Percentiles rank a stretch among this genome's conserved stretches.
Conservation (phyloP, 2,329 filamentous ascomycete genomes). For the Microcera coccophila region DNA sequence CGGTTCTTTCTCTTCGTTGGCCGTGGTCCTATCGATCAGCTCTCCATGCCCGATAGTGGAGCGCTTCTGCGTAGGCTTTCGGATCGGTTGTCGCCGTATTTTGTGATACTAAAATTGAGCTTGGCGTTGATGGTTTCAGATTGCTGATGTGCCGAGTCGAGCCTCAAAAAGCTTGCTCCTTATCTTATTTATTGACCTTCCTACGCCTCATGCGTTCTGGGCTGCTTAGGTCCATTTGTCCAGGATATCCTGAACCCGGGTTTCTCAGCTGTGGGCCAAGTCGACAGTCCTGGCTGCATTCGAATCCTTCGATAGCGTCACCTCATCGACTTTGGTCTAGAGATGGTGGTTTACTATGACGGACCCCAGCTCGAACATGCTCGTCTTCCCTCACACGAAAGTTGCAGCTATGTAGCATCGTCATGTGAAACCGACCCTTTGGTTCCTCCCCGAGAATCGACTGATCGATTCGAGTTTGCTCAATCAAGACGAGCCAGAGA, state of each 20-base stretch:
- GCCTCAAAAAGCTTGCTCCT: neutral
- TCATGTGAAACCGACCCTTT: constrained; percentile 7
- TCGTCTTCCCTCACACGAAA: constrained; percentile 11
- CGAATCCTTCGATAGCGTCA: constrained; percentile 15
- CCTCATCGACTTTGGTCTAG: constrained; percentile 17
- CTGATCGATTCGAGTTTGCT: constrained; percentile 2
- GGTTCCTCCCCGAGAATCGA: constrained; percentile 3
- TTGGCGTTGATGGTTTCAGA: constrained; percentile 16
- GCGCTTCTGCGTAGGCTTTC: constrained; percentile 17
- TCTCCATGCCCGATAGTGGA: constrained; percentile 18
- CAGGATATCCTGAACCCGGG: constrained; percentile 6
- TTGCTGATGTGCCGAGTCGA: neutral
- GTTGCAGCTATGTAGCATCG: constrained; percentile 13
- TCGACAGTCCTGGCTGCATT: constrained; percentile 15
- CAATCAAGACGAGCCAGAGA: neutral
- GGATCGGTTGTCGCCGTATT: neutral
- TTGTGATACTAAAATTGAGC: neutral
- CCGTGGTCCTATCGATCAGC: constrained; percentile 13
- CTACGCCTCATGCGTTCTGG: neutral
- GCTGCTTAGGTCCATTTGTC: neutral
- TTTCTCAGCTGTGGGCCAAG: constrained; percentile 7
- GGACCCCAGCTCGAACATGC: constrained; percentile 15
- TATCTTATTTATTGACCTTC: neutral
- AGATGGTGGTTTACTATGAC: constrained; percentile 26
- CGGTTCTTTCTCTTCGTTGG: constrained; percentile 23